phyloP scores from a whole-genome alignment of 78 protist species.

The Dictyostelium purpureum region DNA sequence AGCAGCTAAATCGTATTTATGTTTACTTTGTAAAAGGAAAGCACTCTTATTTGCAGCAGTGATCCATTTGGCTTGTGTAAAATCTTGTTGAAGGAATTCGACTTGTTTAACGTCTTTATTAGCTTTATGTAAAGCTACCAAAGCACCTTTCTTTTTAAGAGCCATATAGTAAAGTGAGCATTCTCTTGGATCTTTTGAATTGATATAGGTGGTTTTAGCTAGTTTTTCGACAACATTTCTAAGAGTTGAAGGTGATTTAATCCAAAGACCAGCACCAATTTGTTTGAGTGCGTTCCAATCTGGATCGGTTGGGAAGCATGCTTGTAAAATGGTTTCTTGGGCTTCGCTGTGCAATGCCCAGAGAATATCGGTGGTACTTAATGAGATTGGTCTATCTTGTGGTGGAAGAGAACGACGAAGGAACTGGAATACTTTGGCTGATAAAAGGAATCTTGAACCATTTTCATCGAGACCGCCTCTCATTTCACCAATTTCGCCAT shows the following conservation, averaged over 20 bases:
- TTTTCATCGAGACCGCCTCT: constrained; percentile 71
- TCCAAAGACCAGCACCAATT: constrained; percentile 78
- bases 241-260: constrained; percentile 40
- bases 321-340: constrained; percentile 60
- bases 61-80: constrained; percentile 51
- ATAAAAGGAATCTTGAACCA: constrained; percentile 55
- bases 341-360: constrained; percentile 72
- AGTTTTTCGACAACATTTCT: constrained; percentile 35
- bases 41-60: constrained; percentile 70
- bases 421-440: constrained; percentile 62
- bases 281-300: constrained; percentile 38
- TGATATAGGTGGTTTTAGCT: constrained; percentile 36
- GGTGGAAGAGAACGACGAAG: constrained; percentile 21
- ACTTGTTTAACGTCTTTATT: constrained; percentile 31
- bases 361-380: constrained; percentile 33
- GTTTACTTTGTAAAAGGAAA: constrained; percentile 35
- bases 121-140: constrained; percentile 46
- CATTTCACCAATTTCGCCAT: constrained; percentile 65
- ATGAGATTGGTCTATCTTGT: constrained; percentile 37
- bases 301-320: constrained; percentile 40
- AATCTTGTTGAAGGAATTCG: constrained; percentile 68
- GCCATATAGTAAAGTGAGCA: constrained; percentile 69
- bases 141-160: constrained; percentile 54
- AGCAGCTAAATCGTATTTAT: constrained; percentile 66
- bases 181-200: constrained; percentile 47